Base-by-base conservation (phyloP, 164 flowering plant genomes). In the Tetrastigma voinierianum region DNA sequence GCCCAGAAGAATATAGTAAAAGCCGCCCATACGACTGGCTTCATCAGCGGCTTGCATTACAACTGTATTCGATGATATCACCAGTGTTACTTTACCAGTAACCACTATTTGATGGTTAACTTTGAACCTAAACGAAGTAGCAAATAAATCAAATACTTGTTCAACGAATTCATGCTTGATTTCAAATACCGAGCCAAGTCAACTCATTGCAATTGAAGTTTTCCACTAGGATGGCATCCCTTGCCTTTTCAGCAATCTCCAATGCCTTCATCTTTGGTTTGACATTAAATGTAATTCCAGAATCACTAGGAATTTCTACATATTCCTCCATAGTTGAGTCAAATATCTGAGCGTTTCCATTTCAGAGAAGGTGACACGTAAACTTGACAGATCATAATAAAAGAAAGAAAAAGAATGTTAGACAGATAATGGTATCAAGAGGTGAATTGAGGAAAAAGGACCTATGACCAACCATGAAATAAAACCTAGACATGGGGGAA, bases 301-400 rank as follows among this genome's bases (percentile, higher is more conserved):
- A 51, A 67, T 95, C 98, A 82, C 98, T 95, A 6, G 97, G 98
- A 70, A 95, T 82, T 81, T 95, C 98, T n/a, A 95, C 94, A 67
- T 95, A 95, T 65, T 95, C 96, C 71, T 95, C 98, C 92, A 95
- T 59, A 23, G 82, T 80, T 14, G 80, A 24, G 62, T 89, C 79
- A 65, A 95, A 95, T n/a, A 76, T 75, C 98, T 10, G 98, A 91
- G 24, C 98, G 96, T 95, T 95, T 54, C 98, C 98, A 76, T 95
- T 95, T 97, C 97, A 95, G 86, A 95, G 92, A 95, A 95, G 25
- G 98, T 95, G 62, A 95, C 98, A 76, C 92, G 98, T 97, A 76
- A 95, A 95, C 68, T 95, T 95, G 48, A 95, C 98, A 32, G 98
- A 74, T 95, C 98, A 76, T 96, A 91, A 88, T 24, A 25, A 57